Conservation (phyloP, 768 basidiomycete species). For the Lactarius sp. region DNA sequence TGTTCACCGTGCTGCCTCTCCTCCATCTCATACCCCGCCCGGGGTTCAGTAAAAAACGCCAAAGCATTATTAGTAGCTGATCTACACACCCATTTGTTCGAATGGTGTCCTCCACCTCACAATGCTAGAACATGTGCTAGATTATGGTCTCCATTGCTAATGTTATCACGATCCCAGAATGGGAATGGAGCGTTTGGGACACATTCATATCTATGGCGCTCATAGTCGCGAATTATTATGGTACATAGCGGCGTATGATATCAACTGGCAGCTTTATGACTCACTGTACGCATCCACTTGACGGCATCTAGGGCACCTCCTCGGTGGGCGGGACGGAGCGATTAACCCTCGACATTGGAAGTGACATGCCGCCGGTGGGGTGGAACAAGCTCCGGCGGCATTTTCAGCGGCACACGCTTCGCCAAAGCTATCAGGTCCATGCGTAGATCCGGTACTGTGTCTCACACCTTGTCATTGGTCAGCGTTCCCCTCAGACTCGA, state of each 20-base stretch:
- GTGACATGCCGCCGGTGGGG: constrained; percentile 22
- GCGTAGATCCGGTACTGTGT: constrained; percentile 51
- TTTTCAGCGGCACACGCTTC: constrained; percentile 62
- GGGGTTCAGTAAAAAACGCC: not conserved
- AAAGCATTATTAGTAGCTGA: not conserved
- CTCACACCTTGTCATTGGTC: constrained; percentile 39
- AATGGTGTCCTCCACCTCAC: too few species aligned
- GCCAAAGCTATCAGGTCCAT: constrained; percentile 73
- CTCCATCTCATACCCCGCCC: constrained; percentile 13
- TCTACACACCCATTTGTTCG: not conserved
- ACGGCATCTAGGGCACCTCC: not conserved
- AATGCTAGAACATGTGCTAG: too few species aligned
- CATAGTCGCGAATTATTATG: too few species aligned
- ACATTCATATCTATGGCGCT: not conserved
- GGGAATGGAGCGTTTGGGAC: not conserved
- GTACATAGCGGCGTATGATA: too few species aligned
- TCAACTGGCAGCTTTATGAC: not conserved
- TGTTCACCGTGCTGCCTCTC: constrained; percentile 13
- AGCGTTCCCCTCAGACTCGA: constrained; percentile 4
- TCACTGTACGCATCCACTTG: not conserved
- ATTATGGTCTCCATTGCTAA: too few species aligned
- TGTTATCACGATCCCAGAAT: too few species aligned
- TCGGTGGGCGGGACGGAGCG: not conserved
- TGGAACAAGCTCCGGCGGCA: constrained; percentile 24
- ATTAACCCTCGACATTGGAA: constrained; percentile 21